A percentile compares a stretch with the other conserved stretches of the same genome.
phyloP scores from a whole-genome alignment of 1,284 basidiomycete species.

The Termitomyces sp. region DNA sequence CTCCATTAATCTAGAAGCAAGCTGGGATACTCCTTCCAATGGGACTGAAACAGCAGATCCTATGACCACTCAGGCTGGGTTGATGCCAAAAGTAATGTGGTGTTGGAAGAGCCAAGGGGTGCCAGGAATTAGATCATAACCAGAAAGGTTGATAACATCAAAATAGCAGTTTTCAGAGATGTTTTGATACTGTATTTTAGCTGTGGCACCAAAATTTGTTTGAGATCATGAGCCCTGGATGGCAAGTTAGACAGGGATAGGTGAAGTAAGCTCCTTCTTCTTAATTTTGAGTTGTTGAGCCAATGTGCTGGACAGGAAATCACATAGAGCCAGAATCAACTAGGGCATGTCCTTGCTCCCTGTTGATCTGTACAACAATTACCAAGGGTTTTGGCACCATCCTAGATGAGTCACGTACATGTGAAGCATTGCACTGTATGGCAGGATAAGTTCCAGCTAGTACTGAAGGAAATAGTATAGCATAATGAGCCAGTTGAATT shows the following conservation, averaged over 20 bases:
- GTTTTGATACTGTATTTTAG: neutral
- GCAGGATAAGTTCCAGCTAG: neutral
- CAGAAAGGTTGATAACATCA: neutral
- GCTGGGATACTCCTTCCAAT: neutral
- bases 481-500: no score
- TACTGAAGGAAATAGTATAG: no score
- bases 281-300: neutral
- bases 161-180: neutral
- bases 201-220: neutral
- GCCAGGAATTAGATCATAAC: neutral
- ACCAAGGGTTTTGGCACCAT: neutral
- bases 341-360: neutral
- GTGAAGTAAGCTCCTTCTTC: neutral
- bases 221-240: neutral
- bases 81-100: neutral
- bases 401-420: neutral
- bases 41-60: neutral
- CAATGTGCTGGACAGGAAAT: neutral
- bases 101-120: neutral
- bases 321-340: neutral
- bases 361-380: neutral
- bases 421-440: neutral
- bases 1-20: neutral
- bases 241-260: neutral
- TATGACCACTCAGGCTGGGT: neutral